Evolutionary conservation across 306 rosid species (phyloP).

Genomic region (Canavalia gladiata): DNA sequence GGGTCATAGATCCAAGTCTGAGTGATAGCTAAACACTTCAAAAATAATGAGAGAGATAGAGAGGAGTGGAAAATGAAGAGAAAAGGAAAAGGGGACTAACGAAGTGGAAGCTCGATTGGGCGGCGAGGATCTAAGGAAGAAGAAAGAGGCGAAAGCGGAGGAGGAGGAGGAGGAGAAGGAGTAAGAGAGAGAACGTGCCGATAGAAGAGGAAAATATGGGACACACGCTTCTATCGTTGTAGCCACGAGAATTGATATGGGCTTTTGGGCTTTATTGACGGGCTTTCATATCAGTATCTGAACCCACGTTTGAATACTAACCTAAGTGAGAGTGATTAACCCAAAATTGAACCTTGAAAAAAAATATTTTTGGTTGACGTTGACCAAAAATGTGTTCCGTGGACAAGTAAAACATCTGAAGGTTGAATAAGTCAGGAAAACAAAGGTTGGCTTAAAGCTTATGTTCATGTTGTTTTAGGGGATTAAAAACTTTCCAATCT

Average conservation of each 20-base stretch:
- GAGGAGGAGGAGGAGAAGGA: neutral
- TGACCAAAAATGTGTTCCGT: too few species aligned
- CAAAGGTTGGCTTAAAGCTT: too few species aligned
- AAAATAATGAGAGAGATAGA: neutral
- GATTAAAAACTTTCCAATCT: too few species aligned
- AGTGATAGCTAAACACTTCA: neutral
- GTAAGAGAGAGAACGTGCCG: neutral
- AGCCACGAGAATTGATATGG: constrained; percentile 36
- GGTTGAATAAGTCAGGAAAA: too few species aligned
- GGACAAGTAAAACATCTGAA: too few species aligned
- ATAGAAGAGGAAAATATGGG: constrained; percentile 11
- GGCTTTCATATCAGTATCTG: constrained; percentile 1
- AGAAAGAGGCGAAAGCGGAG: neutral
- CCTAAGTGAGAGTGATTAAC: too few species aligned
- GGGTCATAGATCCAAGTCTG: constrained; percentile 44
- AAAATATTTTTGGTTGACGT: too few species aligned
- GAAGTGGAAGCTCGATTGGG: constrained; percentile 41
- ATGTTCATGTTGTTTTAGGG: too few species aligned
- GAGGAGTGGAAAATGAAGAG: neutral
- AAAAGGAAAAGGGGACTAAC: constrained; percentile 42
- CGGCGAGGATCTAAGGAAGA: constrained; percentile 48
- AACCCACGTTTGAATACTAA: neutral
- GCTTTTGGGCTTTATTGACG: constrained; percentile 45
- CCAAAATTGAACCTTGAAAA: too few species aligned
- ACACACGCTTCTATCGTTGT: constrained; percentile 35